Percentiles rank a stretch among this genome's conserved stretches.
phyloP scores from a whole-genome alignment of 257 asterid species.

The Plectranthus barbatus region DNA sequence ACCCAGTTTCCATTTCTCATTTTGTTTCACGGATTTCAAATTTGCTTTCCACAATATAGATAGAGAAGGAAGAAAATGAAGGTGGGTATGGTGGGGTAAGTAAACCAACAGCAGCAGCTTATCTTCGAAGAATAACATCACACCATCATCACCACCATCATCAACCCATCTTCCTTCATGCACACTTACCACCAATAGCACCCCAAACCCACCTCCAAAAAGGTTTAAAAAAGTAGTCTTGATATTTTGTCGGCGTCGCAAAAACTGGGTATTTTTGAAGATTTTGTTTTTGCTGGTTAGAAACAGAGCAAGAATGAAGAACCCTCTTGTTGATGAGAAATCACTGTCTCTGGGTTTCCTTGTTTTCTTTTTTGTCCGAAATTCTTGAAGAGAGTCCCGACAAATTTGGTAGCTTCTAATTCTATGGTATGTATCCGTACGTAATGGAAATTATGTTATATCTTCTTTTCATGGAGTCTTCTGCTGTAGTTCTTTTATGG shows the following conservation, averaged over 20 bases:
- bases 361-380: slow-evolving; percentile 6
- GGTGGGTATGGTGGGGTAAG: slow-evolving; percentile 34
- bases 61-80: not conserved
- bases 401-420: slow-evolving; percentile 1
- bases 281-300: not conserved
- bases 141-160: slow-evolving; percentile 9
- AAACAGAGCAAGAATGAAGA: slow-evolving; percentile 7
- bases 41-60: not conserved
- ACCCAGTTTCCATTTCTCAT: not conserved
- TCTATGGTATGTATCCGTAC: slow-evolving; percentile 19
- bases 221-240: no score
- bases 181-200: slow-evolving; percentile 8
- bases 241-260: not conserved
- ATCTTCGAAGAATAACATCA: slow-evolving; percentile 33
- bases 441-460: not conserved
- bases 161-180: slow-evolving; percentile 23
- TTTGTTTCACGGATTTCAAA: not conserved
- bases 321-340: slow-evolving; percentile 8
- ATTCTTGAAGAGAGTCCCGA: not conserved
- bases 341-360: not conserved
- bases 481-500: not conserved
- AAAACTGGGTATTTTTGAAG: not conserved
- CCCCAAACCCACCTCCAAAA: not conserved
- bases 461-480: not conserved
- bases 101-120: slow-evolving; percentile 23